Base-by-base conservation (phyloP, 345 rosid species). In the Populus alba region DNA sequence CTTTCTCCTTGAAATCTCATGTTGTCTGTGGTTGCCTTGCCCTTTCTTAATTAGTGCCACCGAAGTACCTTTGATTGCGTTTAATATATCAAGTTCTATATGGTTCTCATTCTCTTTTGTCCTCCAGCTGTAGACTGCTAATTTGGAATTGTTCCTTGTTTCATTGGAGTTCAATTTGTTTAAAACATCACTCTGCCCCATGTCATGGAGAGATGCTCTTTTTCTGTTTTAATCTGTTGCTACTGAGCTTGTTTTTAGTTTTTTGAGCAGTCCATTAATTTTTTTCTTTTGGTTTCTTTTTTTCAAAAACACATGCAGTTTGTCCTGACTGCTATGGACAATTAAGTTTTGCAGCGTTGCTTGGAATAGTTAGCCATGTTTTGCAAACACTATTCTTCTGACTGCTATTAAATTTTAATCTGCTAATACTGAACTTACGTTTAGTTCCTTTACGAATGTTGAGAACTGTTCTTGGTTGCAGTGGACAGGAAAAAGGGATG, bases 401-500 rank as follows among this genome's bases (percentile, higher is more conserved):
- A 12, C 17, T 13, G 51, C 51, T 45, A 3, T 45, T 45, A 45
- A 3, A 45, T 45, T 43, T 53, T 53, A 20, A 53, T 53, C 57
- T 18, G 57, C 57, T 6, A 51, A 1, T 51, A 17, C 20, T 20
- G 8, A 6, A 18, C 23, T 53, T 53, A 20, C 2, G 8, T 53
- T 53, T 20, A 53, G n/a, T 7, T 53, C 22, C 13, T 76, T 20
- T 35, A 13, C 4, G 17, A 73, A 77, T n/a, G 29, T 41, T 18
- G 16, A 35, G 71, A 27, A 61, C 35, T 65, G 27, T 57, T 68
- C 29, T 45, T 82, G 70, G 74, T 74, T 84, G 80, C 89, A 95
- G 98, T 67, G 92, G 83, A 27, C 86, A 85, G 74, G 94, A 95
- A 81, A 92, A 89, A 79, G 97, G 97, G 13, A 81, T 93, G 59